phyloP scores from a whole-genome alignment of 148 eudicot species.

The Persicaria tinctoria region DNA sequence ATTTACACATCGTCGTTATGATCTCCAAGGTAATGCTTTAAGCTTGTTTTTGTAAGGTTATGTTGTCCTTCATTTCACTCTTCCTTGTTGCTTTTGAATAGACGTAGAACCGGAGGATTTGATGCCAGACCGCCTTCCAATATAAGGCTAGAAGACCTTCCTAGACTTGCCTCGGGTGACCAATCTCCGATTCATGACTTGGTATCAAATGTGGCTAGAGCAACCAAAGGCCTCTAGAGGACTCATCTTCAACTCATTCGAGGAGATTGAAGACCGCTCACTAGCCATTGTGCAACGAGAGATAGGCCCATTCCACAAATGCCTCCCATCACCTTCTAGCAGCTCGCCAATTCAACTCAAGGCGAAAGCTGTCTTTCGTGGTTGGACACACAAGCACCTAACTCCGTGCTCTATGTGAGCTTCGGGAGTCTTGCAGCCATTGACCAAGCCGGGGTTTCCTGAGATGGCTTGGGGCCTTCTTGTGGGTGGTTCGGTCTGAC shows the following conservation, averaged over 20 bases:
- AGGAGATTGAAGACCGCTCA: slow-evolving; percentile 25
- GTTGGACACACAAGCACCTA: slow-evolving; percentile 22
- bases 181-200: slow-evolving; percentile 13
- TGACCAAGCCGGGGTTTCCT: slow-evolving; percentile 18
- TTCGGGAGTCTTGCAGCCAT: slow-evolving; percentile 43
- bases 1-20: not conserved
- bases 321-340: slow-evolving; percentile 16
- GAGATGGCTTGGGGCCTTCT: slow-evolving; percentile 49
- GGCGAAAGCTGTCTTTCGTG: slow-evolving; percentile 6
- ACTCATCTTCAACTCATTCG: slow-evolving; percentile 28
- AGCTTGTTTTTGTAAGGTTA: not conserved
- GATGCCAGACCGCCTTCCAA: not conserved
- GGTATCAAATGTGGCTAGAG: slow-evolving; percentile 10
- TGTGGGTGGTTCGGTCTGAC: slow-evolving; percentile 29
- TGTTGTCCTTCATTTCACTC: not conserved
- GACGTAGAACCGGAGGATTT: not conserved
- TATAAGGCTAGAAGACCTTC: slow-evolving; percentile 12
- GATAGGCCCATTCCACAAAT: slow-evolving; percentile 37
- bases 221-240: slow-evolving; percentile 23
- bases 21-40: not conserved
- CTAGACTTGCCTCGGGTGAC: slow-evolving; percentile 14
- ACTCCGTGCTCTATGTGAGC: slow-evolving; percentile 14
- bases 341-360: slow-evolving; percentile 19
- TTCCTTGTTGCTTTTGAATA: not conserved
- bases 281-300: slow-evolving; percentile 13